A percentile compares a stretch with the other conserved stretches of the same genome.
Conservation (phyloP, 2,329 filamentous ascomycete genomes). For the Colletotrichum neosansevieriae region DNA sequence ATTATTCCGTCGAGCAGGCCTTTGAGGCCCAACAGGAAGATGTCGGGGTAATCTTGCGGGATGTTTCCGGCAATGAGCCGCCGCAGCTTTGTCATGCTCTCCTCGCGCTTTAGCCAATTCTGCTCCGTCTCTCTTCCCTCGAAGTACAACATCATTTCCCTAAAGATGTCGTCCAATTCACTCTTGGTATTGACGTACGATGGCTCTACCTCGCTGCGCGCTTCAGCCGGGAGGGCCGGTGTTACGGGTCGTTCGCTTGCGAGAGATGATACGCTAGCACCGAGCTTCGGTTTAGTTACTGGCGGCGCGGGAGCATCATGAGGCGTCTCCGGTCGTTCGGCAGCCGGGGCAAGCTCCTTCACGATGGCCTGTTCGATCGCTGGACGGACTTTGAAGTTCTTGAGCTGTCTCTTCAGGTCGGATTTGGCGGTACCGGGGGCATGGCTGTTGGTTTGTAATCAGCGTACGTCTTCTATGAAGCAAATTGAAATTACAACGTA, state of each 20-base stretch:
- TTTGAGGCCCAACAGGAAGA: slow-evolving; percentile 79
- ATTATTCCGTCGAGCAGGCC: slow-evolving; percentile 86
- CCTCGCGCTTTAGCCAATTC: slow-evolving; percentile 91
- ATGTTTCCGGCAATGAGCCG: slow-evolving; percentile 87
- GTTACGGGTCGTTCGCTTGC: slow-evolving; percentile 67
- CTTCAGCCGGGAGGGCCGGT: slow-evolving; percentile 72
- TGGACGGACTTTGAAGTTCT: slow-evolving; percentile 85
- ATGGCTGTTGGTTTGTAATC: slow-evolving; percentile 79
- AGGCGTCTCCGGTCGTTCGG: slow-evolving; percentile 56
- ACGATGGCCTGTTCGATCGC: slow-evolving; percentile 87
- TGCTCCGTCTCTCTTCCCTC: slow-evolving; percentile 91
- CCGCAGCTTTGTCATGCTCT: slow-evolving; percentile 81
- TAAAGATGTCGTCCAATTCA: slow-evolving; percentile 89
- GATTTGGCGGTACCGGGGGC: slow-evolving; percentile 87
- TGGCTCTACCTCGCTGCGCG: slow-evolving; percentile 80
- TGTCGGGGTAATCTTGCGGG: slow-evolving; percentile 78
- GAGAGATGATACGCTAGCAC: slow-evolving; percentile 64
- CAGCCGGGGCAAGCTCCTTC: slow-evolving; percentile 73
- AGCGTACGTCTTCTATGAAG: slow-evolving; percentile 72
- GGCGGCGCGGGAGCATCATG: slow-evolving; percentile 52
- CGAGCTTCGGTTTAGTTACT: slow-evolving; percentile 58
- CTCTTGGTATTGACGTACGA: slow-evolving; percentile 85
- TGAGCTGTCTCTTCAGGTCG: slow-evolving; percentile 88
- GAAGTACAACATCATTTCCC: slow-evolving; percentile 83
- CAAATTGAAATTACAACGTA: slow-evolving; percentile 52